Conservation (phyloP, 148 eudicot species). For the Cornus suecica region DNA sequence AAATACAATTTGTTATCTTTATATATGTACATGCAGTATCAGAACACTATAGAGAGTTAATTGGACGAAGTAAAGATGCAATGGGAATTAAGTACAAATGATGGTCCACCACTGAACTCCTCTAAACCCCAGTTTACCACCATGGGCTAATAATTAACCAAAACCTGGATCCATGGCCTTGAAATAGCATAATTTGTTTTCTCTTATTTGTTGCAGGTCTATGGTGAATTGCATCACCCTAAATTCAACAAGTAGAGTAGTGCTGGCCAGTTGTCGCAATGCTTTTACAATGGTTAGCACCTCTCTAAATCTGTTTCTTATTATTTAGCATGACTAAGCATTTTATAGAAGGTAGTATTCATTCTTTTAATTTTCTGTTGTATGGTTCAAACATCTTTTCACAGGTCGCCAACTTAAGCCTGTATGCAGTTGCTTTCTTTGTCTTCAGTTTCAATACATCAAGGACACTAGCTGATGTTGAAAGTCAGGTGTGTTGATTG, state of each 20-base stretch:
- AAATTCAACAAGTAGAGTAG: conserved; percentile 88
- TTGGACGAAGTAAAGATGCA: too few species aligned
- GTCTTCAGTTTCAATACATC: conserved; percentile 58
- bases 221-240: conserved; percentile 96
- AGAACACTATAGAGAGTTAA: too few species aligned
- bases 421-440: conserved; percentile 73
- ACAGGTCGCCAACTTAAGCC: conserved; percentile 87
- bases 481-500: conserved; percentile 59
- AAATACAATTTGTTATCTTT: too few species aligned
- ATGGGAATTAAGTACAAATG: too few species aligned
- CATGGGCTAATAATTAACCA: too few species aligned
- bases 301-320: conserved; percentile 1
- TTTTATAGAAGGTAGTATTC: conserved; percentile 7
- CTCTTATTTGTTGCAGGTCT: conserved; percentile 53
- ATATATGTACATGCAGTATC: too few species aligned
- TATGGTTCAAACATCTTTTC: conserved; percentile 3
- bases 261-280: conserved; percentile 87
- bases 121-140: too few species aligned
- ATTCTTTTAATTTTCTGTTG: conserved; percentile 6
- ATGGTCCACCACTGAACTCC: too few species aligned
- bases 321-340: conserved; percentile 1
- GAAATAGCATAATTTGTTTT: neutral
- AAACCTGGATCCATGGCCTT: too few species aligned
- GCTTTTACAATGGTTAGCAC: conserved; percentile 86
- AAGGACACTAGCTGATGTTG: conserved; percentile 45